Conservation (phyloP, 805 yeast species). For the Wickerhamomyces canadensis region DNA sequence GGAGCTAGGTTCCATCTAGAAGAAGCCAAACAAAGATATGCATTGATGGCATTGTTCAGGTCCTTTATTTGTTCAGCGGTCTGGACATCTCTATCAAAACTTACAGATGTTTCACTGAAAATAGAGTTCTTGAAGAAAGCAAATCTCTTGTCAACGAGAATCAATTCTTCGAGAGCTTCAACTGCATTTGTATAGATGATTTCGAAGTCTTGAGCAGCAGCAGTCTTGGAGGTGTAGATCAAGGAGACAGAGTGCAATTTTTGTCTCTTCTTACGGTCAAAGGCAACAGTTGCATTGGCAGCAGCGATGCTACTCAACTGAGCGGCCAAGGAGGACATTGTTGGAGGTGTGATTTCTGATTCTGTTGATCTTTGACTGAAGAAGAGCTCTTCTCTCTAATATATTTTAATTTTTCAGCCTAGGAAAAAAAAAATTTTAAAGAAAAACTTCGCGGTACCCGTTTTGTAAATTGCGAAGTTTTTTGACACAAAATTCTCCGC, state of each 20-base stretch:
- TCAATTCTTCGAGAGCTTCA: constrained; percentile 73
- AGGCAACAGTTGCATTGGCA: constrained; percentile 62
- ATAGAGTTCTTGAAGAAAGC: constrained; percentile 61
- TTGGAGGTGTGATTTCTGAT: not conserved
- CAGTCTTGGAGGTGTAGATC: constrained; percentile 77
- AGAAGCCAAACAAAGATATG: constrained; percentile 67
- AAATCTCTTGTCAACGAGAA: constrained; percentile 70
- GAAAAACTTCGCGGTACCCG: too few species aligned
- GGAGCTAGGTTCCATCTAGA: constrained; percentile 74
- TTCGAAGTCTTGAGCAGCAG: constrained; percentile 93
- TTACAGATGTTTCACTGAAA: constrained; percentile 77
- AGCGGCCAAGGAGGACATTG: constrained; percentile 62
- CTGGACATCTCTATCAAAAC: constrained; percentile 79
- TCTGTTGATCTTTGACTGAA: too few species aligned
- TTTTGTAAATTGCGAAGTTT: not conserved
- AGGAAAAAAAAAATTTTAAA: constrained; percentile 9
- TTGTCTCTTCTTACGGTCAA: constrained; percentile 82
- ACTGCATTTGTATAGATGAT: constrained; percentile 63
- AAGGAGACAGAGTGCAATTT: constrained; percentile 86
- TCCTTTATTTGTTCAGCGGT: constrained; percentile 70
- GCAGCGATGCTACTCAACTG: constrained; percentile 72
- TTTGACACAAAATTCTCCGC: too few species aligned
- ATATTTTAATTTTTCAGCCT: constrained; percentile 2
- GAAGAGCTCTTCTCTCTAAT: not conserved
- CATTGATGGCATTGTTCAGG: constrained; percentile 67